These are phyloP conservation scores for Guyanaporus albipodus DNA, from an alignment of 768 basidiomycete species.

Conservation along the genomic window DNA sequence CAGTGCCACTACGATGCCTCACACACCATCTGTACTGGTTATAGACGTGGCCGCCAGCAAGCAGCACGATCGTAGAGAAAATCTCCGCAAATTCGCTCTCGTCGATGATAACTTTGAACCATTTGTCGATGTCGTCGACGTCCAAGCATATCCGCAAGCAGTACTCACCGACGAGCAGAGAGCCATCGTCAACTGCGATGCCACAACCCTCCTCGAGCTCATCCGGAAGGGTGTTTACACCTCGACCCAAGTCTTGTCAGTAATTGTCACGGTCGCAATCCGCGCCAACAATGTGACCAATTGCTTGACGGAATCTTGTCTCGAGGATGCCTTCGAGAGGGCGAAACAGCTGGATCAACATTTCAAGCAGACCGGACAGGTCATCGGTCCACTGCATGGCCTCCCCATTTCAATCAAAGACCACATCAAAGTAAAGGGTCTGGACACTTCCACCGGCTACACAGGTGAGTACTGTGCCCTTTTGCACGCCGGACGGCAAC, in stretches of 20 bases:
- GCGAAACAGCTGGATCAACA: constrained; percentile 50
- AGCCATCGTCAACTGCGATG: constrained; percentile 29
- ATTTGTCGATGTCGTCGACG: constrained; percentile 6
- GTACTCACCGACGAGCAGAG: constrained; percentile 25
- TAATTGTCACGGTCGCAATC: constrained; percentile 26
- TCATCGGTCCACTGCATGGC: constrained; percentile 44
- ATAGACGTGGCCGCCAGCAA: constrained; percentile 21
- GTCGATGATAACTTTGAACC: constrained; percentile 1
- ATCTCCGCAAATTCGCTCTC: constrained; percentile 9
- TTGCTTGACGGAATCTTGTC: constrained; percentile 56
- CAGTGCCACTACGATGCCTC: constrained; percentile 7
- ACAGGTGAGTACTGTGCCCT: constrained; percentile 10
- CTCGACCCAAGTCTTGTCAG: constrained; percentile 24
- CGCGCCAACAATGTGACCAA: constrained; percentile 38
- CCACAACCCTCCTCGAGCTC: constrained; percentile 23
- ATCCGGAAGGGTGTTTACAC: constrained; percentile 23
- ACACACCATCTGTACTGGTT: not conserved
- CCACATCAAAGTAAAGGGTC: constrained; percentile 43
- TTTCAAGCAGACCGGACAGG: constrained; percentile 41
- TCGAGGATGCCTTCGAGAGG: constrained; percentile 45
- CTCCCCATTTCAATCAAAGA: constrained; percentile 46
- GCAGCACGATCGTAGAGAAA: constrained; percentile 20
- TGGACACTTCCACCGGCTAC: constrained; percentile 38
- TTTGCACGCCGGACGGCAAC: not conserved
- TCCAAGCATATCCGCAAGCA: constrained; percentile 28